Base-by-base conservation (phyloP, 345 rosid genomes). In the Linum lewisii region DNA sequence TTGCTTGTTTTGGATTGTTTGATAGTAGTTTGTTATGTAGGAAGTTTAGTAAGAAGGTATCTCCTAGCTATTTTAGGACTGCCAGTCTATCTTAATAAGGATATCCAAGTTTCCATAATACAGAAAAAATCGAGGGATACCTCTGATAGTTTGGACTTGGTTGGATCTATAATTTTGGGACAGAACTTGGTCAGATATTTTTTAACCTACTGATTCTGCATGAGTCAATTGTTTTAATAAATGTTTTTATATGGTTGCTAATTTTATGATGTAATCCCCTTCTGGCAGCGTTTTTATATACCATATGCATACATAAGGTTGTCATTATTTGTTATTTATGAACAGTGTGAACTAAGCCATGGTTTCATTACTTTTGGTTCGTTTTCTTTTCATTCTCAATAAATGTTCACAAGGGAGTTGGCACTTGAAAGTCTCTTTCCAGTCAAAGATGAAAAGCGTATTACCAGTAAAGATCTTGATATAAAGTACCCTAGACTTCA, bases 361-460 rank as follows among this genome's bases (percentile, higher is more conserved):
- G 54, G 13, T 38, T 38, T 59, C 32, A 6, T 26, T 26, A 26
- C 32, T 26, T 26, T 26, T 26, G 3, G 6, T 26, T 26, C 3
- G 6, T 26, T 26, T 2, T 26, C 32, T 52, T 63, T 69, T 66
- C 42, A 20, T 22, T 14, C 34, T 55, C 24, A 24, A 55, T 53
- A 15, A 34, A 36, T 29, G 61, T 26, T 62, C 54, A 73, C 23
- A 53, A 85, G 98, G 79, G 98, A 91, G 78, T 72, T 91, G 81
- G 96, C 96, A 64, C 82, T 84, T 23, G 90, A 86, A 80, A 94
- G 96, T 65, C 77, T 91, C 58, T 86, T 81, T 78, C 91, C 78
- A 58, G 25, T 58, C 54, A 84, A 80, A 72, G 84, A 77, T 69
- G 82, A 74, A 70, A 69, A 77, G 60, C 78, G 18, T 61, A 65